Base-by-base conservation (phyloP, 2,329 filamentous ascomycete species). In the Talaromyces sp. region DNA sequence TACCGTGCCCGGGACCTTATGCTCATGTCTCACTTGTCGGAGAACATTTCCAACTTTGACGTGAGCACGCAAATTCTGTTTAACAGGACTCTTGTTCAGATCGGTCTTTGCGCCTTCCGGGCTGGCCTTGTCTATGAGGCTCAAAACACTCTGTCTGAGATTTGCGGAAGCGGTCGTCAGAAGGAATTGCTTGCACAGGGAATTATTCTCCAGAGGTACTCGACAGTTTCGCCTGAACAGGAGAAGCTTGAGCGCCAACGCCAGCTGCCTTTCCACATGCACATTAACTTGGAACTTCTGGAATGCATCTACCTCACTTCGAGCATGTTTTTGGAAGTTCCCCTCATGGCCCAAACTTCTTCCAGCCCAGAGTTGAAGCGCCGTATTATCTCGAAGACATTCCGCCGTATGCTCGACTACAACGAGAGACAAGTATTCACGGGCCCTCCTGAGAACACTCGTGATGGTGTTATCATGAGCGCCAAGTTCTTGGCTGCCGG, bases 381-480 rank as follows among this genome's bases (percentile, higher is more conserved):
- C 86, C 88, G 94, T 65, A 87, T 98, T 72, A 98, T 99, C 77
- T 97, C 93, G 84, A 99, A 99, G 86, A 98, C 95, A 3, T 99
- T 98, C 85, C 91, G 95, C 70, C 92, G 95, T 68, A 96, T 99
- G 90, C 87, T 99, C 68, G 96, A 99, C 80, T 99, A 99, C 83
- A 95, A 98, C 77, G 95, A 99, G 86, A 89, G 95, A 71, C 95
- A 99, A 78, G 96, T 99, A 76, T 99, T 99, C 83, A 98, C 93
- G 30, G 95, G 95, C 1, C 95, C 95, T 10, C 94, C 95, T 1
- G 95, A 99, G 84, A 99, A 99, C 83, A 99, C 96, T 31, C 90
- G 95, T 69, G 95, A 99, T 78, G 95, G 98, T 73, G 94, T 99
- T 72, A 98, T 99, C 91, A 96, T 98, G 82, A 94, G 93, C 14